These are phyloP conservation scores for Escovopsis sp. DNA, from an alignment of 2,329 filamentous ascomycete genomes.

Conservation along the genomic window DNA sequence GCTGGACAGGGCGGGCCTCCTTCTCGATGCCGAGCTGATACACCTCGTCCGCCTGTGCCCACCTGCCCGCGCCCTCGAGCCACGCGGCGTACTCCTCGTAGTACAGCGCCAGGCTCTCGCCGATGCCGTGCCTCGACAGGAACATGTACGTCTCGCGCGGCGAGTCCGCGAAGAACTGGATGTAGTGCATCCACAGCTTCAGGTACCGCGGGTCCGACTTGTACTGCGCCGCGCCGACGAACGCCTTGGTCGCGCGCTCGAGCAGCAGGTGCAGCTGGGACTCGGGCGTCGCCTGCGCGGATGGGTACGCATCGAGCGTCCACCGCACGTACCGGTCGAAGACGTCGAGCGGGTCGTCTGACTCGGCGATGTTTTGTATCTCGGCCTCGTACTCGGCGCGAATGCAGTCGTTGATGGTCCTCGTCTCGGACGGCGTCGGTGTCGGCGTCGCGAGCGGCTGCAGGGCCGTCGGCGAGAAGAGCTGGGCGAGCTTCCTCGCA, in stretches of 20 bases:
- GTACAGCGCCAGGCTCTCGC: slow-evolving; percentile 74
- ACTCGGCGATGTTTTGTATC: slow-evolving; percentile 61
- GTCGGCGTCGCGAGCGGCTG: slow-evolving; percentile 39
- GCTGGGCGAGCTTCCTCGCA: slow-evolving; percentile 71
- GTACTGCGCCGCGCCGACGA: slow-evolving; percentile 74
- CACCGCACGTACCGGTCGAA: slow-evolving; percentile 96
- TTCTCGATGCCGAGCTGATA: slow-evolving; percentile 80
- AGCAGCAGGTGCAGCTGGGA: slow-evolving; percentile 82
- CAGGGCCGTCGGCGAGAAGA: slow-evolving; percentile 54
- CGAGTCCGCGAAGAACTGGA: slow-evolving; percentile 81
- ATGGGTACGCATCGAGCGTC: slow-evolving; percentile 90
- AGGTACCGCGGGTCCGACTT: slow-evolving; percentile 91
- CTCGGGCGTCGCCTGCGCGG: slow-evolving; percentile 76
- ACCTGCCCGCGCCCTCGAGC: slow-evolving; percentile 71
- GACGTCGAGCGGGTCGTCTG: slow-evolving; percentile 86
- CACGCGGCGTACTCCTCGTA: slow-evolving; percentile 95
- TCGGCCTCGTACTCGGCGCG: slow-evolving; percentile 79
- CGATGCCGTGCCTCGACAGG: slow-evolving; percentile 73
- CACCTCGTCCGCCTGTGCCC: slow-evolving; percentile 86
- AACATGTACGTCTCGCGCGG: slow-evolving; percentile 88
- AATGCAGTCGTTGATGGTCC: slow-evolving; percentile 63
- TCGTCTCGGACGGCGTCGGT: slow-evolving; percentile 57
- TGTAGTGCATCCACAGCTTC: slow-evolving; percentile 88
- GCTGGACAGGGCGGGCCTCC: slow-evolving; percentile 67
- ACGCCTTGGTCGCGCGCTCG: slow-evolving; percentile 82